A percentile compares a stretch with the other conserved stretches of the same genome.
Conservation (phyloP, 306 rosid species). For the Inga laurina region DNA sequence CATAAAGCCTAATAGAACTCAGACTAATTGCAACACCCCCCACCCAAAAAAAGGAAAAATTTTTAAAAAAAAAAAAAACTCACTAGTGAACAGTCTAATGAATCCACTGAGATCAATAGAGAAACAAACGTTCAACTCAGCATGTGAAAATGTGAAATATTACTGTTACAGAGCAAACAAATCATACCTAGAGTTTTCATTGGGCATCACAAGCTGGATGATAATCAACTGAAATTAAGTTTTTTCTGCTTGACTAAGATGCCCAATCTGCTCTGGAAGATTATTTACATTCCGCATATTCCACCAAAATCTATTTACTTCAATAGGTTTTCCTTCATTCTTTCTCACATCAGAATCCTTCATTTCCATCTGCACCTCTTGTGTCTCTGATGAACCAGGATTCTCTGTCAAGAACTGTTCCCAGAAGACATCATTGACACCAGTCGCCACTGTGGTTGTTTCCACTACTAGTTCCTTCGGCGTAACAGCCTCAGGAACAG, state of each 20-base stretch:
- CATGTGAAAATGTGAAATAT: constrained; percentile 29
- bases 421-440: constrained; percentile 92
- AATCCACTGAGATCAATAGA: constrained; percentile 15
- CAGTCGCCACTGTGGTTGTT: constrained; percentile 42
- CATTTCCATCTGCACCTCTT: constrained; percentile 68
- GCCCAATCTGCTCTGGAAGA: constrained; percentile 77
- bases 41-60: background rate
- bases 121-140: constrained; percentile 11
- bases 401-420: constrained; percentile 96
- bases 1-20: constrained; percentile 14
- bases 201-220: constrained; percentile 46
- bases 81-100: constrained; percentile 6
- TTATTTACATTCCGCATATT: constrained; percentile 59
- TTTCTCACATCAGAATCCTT: constrained; percentile 53
- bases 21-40: background rate
- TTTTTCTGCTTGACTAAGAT: constrained; percentile 75
- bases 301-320: constrained; percentile 67
- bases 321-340: constrained; percentile 60
- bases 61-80: background rate
- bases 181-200: constrained; percentile 49
- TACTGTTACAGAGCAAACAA: constrained; percentile 29
- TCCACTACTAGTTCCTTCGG: constrained; percentile 50
- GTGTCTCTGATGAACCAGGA: constrained; percentile 86
- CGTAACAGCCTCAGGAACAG: constrained; percentile 48
- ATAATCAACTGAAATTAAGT: constrained; percentile 50